A percentile compares a stretch with the other conserved stretches of the same genome.
phyloP scores from a whole-genome alignment of 2,329 filamentous ascomycete species.

The Ophiosphaerella narmari region DNA sequence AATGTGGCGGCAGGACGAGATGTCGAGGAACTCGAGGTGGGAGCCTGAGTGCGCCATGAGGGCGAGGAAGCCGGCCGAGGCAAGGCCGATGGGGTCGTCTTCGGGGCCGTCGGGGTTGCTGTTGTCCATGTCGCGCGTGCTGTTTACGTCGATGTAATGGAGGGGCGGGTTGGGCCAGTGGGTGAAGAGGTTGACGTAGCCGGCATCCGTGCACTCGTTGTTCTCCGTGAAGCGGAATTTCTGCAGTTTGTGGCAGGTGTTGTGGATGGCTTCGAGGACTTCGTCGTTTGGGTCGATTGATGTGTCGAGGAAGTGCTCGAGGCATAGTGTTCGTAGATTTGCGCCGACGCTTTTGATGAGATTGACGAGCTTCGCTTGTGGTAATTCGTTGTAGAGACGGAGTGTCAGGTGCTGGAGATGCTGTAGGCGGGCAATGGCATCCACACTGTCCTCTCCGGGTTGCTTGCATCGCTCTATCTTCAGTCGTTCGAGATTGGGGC shows the following conservation, averaged over 20 bases:
- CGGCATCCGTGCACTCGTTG: constrained; percentile 73
- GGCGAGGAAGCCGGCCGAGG: constrained; percentile 74
- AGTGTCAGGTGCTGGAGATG: constrained; percentile 77
- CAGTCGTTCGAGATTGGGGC: constrained; percentile 71
- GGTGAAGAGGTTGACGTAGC: constrained; percentile 73
- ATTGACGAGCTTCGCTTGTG: constrained; percentile 62
- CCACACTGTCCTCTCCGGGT: constrained; percentile 68
- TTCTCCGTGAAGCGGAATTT: constrained; percentile 86
- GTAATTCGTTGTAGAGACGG: constrained; percentile 63
- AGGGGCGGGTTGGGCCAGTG: constrained; percentile 77
- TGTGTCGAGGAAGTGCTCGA: constrained; percentile 68
- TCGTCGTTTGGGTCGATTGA: constrained; percentile 60
- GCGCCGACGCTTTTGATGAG: constrained; percentile 67
- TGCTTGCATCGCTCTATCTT: constrained; percentile 83
- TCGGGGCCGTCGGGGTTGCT: constrained; percentile 66
- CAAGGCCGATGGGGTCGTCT: constrained; percentile 68
- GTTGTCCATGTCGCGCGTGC: constrained; percentile 77
- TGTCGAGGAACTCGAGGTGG: constrained; percentile 68
- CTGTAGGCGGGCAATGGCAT: constrained; percentile 64
- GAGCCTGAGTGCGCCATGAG: constrained; percentile 82
- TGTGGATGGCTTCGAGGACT: constrained; percentile 72
- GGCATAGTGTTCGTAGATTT: constrained; percentile 75
- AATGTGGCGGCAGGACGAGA: constrained; percentile 87
- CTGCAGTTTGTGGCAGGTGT: constrained; percentile 66
- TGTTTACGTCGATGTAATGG: constrained; percentile 72